phyloP scores from a whole-genome alignment of 1,284 basidiomycete genomes.

The Ceratobasidium sp. region DNA sequence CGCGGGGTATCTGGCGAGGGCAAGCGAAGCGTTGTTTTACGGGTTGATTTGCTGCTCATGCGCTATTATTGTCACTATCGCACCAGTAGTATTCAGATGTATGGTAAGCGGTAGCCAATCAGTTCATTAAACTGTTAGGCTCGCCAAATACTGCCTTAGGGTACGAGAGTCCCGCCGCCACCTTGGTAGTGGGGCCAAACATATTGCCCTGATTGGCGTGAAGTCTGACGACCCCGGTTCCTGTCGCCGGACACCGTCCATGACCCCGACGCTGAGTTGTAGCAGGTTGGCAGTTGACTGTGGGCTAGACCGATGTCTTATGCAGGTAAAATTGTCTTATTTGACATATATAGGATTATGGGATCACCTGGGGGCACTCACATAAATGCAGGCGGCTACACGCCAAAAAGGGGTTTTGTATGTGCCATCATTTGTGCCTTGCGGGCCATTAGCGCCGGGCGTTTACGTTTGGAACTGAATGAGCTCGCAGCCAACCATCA shows the following conservation, averaged over 20 bases:
- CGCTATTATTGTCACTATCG: neutral
- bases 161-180: constrained; percentile 22
- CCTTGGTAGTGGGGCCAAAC: constrained; percentile 37
- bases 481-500: neutral
- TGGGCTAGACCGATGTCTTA: too few relatives aligned
- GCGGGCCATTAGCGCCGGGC: neutral
- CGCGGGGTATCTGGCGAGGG: constrained; percentile 34
- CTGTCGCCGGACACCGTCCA: constrained; percentile 39
- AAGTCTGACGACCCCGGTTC: constrained; percentile 28
- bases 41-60: neutral
- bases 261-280: constrained; percentile 15
- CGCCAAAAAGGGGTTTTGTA: too few relatives aligned
- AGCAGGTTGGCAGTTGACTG: neutral
- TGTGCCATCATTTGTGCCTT: neutral
- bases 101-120: neutral
- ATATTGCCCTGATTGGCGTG: constrained; percentile 34
- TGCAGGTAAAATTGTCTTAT: too few relatives aligned
- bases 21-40: neutral
- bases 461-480: neutral
- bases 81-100: constrained; percentile 10
- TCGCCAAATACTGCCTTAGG: neutral
- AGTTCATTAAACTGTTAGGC: neutral
- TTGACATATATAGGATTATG: too few relatives aligned
- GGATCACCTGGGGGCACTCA: too few relatives aligned
- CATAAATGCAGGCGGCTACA: too few relatives aligned